Base-by-base conservation (phyloP, 768 basidiomycete genomes). In the Amanita thiersii region DNA sequence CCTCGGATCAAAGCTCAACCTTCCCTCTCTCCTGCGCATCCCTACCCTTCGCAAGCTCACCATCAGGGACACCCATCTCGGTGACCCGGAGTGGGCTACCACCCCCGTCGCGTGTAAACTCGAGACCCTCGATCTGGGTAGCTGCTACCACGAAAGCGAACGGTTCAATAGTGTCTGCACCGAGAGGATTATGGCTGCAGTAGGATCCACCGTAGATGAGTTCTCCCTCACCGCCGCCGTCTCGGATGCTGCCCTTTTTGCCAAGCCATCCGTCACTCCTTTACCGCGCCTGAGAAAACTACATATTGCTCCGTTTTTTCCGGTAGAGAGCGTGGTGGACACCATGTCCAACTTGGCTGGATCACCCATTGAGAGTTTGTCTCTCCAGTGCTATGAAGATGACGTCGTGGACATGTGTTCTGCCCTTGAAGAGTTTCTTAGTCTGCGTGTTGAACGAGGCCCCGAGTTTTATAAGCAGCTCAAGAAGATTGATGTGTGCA, bases 1-100 rank as follows among this genome's bases (percentile, higher is more conserved):
- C 32, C 60, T 79, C 45, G 79, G 75, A 26, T 58, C 70, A 14
- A 70, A 75, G 29, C 75, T 86, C 38, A 68, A 64, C 14, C 71
- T 86, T 1, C 81, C 83, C 1, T 76, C 73, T 9, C 73, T 86
- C 40, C 69, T 86, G 37, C 70, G 71, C 49, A 68, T 86, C 35
- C 70, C 79, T 5, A 65, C 73, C 33, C 74, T 86, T 28, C 69
- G 65, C 20, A 70, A 69, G 48, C 77, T 86, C 48, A 68, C 68
- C 31, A 75, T 86, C 51, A 72, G 70, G 43, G 81, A 84, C 53
- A 83, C 81, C 0, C 83, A 84, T 59, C 69, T 86, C 43, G 81
- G 81, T 11, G 77, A 80, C 56, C 62, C 63, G 36, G 62, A 62
- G 25, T 80, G 78, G 79, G 59, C 66, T n/a, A 61, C 64, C 18